Percentiles rank a stretch among this genome's conserved stretches.
Conservation (phyloP, 345 rosid species). For the Camelina sativa region DNA sequence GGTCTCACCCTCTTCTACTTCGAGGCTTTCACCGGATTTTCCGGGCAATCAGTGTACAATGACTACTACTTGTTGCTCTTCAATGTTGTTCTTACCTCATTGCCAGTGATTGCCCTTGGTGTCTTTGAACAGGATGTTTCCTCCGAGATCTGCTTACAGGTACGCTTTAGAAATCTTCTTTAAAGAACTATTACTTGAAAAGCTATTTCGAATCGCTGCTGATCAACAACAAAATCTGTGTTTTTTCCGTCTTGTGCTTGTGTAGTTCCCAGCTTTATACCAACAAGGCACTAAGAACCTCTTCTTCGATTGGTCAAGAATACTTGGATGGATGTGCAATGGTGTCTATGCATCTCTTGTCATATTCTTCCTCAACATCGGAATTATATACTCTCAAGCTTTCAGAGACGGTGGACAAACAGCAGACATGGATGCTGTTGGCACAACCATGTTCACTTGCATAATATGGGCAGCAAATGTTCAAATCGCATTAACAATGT, state of each 20-base stretch:
- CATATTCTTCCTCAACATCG: conserved; percentile 74
- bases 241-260: conserved; percentile 28
- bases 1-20: conserved; percentile 98
- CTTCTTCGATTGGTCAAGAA: conserved; percentile 89
- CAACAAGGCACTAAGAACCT: conserved; percentile 92
- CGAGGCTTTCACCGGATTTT: conserved; percentile 89
- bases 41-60: conserved; percentile 89
- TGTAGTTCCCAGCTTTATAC: conserved; percentile 94
- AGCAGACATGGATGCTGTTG: conserved; percentile 84
- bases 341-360: conserved; percentile 76
- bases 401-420: conserved; percentile 79
- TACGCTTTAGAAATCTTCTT: conserved; percentile 43
- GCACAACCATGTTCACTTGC: conserved; percentile 95
- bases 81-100: conserved; percentile 88
- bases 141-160: conserved; percentile 95
- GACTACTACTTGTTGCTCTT: conserved; percentile 91
- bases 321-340: conserved; percentile 93
- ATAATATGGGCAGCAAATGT: conserved; percentile 88
- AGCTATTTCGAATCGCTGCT: conserved; percentile 5
- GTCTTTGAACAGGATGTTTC: conserved; percentile 97
- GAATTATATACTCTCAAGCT: conserved; percentile 70
- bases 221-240: background rate
- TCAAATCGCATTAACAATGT: conserved; percentile 88
- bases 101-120: conserved; percentile 94
- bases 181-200: background rate